Base-by-base conservation (phyloP, 768 basidiomycete genomes). In the Phanerochaete sordida region DNA sequence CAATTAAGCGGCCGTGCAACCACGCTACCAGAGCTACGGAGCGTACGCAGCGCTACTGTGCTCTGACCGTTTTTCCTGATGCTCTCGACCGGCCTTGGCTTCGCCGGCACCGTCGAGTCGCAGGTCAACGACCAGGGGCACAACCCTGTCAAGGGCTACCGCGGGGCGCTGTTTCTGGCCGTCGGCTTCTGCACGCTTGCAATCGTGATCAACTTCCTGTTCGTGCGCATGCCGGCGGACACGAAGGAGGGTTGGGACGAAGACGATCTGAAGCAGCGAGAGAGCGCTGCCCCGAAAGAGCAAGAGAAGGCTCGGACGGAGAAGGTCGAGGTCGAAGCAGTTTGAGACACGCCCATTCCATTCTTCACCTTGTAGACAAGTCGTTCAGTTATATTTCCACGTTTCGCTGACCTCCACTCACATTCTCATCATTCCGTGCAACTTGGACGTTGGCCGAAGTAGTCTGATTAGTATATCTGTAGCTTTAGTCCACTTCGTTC, bases 21-120 rank as follows among this genome's bases (percentile, higher is more conserved):
- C n/a, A n/a, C n/a, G n/a, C n/a, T n/a, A n/a, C n/a, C n/a, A n/a
- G n/a, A n/a, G n/a, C n/a, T n/a, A n/a, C n/a, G n/a, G n/a, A n/a
- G n/a, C n/a, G n/a, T n/a, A n/a, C n/a, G n/a, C n/a, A n/a, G n/a
- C n/a, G n/a, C n/a, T n/a, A n/a, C n/a, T n/a, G n/a, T n/a, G n/a
- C n/a, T n/a, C n/a, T n/a, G n/a, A n/a, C n/a, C n/a, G n/a, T n/a
- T n/a, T n/a, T n/a, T n/a, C n/a, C n/a, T n/a, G n/a, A n/a, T n/a
- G n/a, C n/a, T 62, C 6, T 62, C 60, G 9, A 57, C 56, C 4
- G 60, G 60, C 11, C 60, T 62, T 15, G 60, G 60, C 16, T 62
- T 62, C 48, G 60, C 60, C n/a, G 55, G 56, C 12, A 62, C 60
- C 4, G 60, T 62, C 35, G 60, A 62, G 60, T 8, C 49, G 49